Evolutionary conservation across 495 filamentous ascomycete species (phyloP), one percentile per base, ranked within the genome.

Genomic region (Gamarada debralockiae): DNA sequence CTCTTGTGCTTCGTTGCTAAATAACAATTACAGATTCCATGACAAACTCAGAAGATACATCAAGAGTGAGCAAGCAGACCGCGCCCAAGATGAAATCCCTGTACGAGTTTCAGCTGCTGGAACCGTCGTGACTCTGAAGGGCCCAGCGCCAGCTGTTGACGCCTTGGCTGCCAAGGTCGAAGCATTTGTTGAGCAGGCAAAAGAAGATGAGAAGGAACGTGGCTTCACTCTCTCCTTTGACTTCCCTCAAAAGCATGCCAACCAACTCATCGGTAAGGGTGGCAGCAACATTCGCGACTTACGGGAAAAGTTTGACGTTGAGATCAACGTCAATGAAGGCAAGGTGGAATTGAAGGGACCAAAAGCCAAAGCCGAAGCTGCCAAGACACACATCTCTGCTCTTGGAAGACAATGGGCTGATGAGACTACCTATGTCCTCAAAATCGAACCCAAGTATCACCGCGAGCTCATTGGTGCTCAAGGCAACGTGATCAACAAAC

Each of bases 301-400:
- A n/a, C 87, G 91, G 15, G 93, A 97, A 27, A 90, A 93, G 65
- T 95, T 95, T 59, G 95, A 97, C 65, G 95, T 99, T 27, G 93
- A 97, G 39, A 97, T 99, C 59, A 88, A 95, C 64, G 82, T 97
- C 29, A 87, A 95, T 39, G 77, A 84, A 51, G 81, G 81, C 20
- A 75, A 75, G 53, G 78, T 82, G n/a, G 75, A 79, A 52, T 70
- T 84, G 12, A 82, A 77, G 56, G 81, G 81, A 34, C 77, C 80
- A 25, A 75, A 77, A 61, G 76, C 77, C 33, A 81, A 82, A 73
- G 89, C 90, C 7, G 90, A 96, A 64, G 85, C 82, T 22, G 87
- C 88, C 56, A 91, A 83, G 65, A 61, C 80, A 22, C 82, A 91
- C 56, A 95, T 97, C 63, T 67, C 82, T 48, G 77, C 80, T 47